Percentiles rank a stretch among this genome's conserved stretches.
Conservation (phyloP, 768 basidiomycete species). For the Boletus patriciae region DNA sequence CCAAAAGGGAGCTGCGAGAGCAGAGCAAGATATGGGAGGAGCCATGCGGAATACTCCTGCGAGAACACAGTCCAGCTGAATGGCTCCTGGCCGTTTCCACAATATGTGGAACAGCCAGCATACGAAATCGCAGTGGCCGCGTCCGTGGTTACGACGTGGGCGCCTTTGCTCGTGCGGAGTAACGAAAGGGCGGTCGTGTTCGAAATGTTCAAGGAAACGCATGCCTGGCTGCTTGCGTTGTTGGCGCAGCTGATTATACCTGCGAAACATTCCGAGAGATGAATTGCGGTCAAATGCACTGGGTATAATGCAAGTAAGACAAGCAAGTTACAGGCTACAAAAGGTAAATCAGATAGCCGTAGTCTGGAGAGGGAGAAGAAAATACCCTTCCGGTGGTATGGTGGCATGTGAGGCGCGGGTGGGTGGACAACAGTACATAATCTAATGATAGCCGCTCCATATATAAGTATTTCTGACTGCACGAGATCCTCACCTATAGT, state of each 20-base stretch:
- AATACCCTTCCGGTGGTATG: slow-evolving; percentile 6
- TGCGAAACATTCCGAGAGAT: slow-evolving; percentile 16
- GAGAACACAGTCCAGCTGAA: slow-evolving; percentile 28
- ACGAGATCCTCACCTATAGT: too few species aligned
- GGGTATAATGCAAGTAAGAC: not conserved
- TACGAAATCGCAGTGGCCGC: slow-evolving; percentile 13
- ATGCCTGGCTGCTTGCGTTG: not conserved
- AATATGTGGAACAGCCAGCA: not conserved
- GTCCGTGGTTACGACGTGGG: not conserved
- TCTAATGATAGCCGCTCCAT: not conserved
- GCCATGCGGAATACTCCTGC: slow-evolving; percentile 45
- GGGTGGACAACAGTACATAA: too few species aligned
- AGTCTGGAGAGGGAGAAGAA: not conserved
- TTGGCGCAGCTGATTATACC: slow-evolving; percentile 4
- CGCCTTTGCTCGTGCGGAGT: slow-evolving; percentile 13
- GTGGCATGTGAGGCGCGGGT: not conserved
- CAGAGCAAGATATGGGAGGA: slow-evolving; percentile 49
- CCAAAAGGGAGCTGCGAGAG: slow-evolving; percentile 53
- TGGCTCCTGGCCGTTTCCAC: slow-evolving; percentile 11
- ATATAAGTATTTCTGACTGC: not conserved
- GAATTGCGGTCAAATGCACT: not conserved
- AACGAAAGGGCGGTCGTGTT: slow-evolving; percentile 12
- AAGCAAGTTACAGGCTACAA: not conserved
- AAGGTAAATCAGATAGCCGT: not conserved
- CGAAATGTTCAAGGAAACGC: not conserved